Conservation (phyloP, 306 rosid species). For the Dalbergia cochinchinensis region DNA sequence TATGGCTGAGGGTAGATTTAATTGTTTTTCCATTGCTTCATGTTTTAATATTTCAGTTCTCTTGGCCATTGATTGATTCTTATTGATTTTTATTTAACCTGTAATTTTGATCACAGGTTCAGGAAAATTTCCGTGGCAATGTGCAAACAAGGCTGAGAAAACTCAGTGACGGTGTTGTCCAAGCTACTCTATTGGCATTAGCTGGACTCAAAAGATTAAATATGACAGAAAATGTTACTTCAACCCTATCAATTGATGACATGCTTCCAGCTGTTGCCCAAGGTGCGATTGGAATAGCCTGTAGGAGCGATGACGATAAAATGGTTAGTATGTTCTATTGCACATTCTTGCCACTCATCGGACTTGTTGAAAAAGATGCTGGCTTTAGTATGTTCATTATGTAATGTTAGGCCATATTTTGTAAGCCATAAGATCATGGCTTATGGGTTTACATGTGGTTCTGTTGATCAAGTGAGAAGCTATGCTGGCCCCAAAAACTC, state of each 20-base stretch:
- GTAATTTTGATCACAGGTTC: slow-evolving; percentile 66
- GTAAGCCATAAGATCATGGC: background rate
- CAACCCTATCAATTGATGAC: slow-evolving; percentile 56
- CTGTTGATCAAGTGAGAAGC: slow-evolving; percentile 1
- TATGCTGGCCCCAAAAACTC: background rate
- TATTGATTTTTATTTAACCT: slow-evolving; percentile 1
- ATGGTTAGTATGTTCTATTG: slow-evolving; percentile 62
- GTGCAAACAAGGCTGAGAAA: slow-evolving; percentile 91
- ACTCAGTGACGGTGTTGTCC: slow-evolving; percentile 85
- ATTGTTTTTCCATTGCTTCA: background rate
- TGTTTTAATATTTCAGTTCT: slow-evolving; percentile 10
- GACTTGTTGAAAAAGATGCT: background rate
- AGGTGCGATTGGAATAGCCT: slow-evolving; percentile 64
- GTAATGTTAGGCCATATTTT: background rate
- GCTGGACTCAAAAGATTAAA: slow-evolving; percentile 91
- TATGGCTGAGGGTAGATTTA: background rate
- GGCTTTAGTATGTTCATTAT: background rate
- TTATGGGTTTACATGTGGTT: background rate
- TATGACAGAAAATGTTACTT: slow-evolving; percentile 59
- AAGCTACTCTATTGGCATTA: slow-evolving; percentile 91
- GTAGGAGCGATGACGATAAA: slow-evolving; percentile 64
- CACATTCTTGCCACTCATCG: slow-evolving; percentile 7
- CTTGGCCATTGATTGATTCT: slow-evolving; percentile 19
- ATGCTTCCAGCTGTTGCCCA: slow-evolving; percentile 69
- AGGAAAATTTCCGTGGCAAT: slow-evolving; percentile 91